Percentiles rank a stretch among this genome's conserved stretches.
These are phyloP conservation scores for Leccinum longicurvipes DNA, from an alignment of 768 basidiomycete species.

Conservation along the genomic window DNA sequence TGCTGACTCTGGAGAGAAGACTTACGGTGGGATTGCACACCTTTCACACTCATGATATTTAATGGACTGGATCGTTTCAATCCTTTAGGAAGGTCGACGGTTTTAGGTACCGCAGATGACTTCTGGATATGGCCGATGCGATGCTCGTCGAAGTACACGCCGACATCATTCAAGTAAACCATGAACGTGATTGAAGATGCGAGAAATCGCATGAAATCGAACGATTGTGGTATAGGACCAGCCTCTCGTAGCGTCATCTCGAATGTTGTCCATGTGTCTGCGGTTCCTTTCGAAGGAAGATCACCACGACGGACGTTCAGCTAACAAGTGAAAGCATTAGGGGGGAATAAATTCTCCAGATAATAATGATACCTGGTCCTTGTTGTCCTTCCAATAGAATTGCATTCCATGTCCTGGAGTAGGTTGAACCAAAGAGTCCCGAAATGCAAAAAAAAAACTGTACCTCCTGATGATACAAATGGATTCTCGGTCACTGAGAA, in stretches of 20 bases:
- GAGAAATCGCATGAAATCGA: constrained; percentile 88
- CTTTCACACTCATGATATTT: constrained; percentile 65
- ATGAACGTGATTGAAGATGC: constrained; percentile 94
- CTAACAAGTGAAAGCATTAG: constrained; percentile 34
- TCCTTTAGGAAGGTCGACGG: constrained; percentile 50
- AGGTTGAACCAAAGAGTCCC: constrained; percentile 1
- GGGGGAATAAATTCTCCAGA: neutral
- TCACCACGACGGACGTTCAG: constrained; percentile 80
- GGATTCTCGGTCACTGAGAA: constrained; percentile 85
- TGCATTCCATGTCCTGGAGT: constrained; percentile 80
- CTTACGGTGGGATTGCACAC: constrained; percentile 64
- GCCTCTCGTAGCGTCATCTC: constrained; percentile 85
- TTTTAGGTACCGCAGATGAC: constrained; percentile 48
- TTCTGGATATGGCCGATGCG: constrained; percentile 67
- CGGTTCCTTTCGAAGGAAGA: constrained; percentile 41
- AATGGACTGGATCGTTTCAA: constrained; percentile 54
- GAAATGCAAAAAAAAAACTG: constrained; percentile 20
- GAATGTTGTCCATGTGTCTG: constrained; percentile 77
- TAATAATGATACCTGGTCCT: constrained; percentile 61
- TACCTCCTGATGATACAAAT: constrained; percentile 78
- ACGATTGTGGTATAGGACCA: constrained; percentile 71
- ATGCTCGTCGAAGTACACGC: constrained; percentile 79
- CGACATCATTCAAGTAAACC: constrained; percentile 69
- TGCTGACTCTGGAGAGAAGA: neutral
- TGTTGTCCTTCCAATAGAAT: constrained; percentile 94